Evolutionary conservation across 805 yeast genomes (phyloP).

Genomic region (Starmerella roubikii): DNA sequence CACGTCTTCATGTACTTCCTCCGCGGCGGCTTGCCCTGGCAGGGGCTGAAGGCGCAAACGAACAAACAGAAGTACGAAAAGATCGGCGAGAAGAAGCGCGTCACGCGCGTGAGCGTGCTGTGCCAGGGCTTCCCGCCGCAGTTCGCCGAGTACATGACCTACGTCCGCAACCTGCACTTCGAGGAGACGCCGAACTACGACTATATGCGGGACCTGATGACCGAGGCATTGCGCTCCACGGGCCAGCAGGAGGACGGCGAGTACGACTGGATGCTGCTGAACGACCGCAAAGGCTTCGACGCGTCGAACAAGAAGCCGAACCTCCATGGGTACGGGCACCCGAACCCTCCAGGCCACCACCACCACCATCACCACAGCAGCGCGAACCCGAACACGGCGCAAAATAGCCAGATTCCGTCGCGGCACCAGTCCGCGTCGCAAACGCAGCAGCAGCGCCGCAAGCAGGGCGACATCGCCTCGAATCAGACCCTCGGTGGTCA

Average conservation of each 20-base stretch:
- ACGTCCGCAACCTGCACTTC: slow-evolving; percentile 76
- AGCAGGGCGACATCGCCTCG: neutral
- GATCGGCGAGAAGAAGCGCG: slow-evolving; percentile 90
- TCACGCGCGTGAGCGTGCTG: slow-evolving; percentile 72
- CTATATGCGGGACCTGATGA: slow-evolving; percentile 59
- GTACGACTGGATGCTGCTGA: slow-evolving; percentile 95
- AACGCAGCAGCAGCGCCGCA: too few species aligned
- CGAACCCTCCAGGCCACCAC: slow-evolving; percentile 33
- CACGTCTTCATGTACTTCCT: slow-evolving; percentile 92
- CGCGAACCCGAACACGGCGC: slow-evolving; percentile 11
- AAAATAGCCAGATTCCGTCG: slow-evolving; percentile 6
- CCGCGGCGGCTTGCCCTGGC: slow-evolving; percentile 90
- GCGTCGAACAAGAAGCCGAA: slow-evolving; percentile 83
- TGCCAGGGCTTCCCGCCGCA: slow-evolving; percentile 85
- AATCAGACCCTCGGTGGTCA: slow-evolving; percentile 1
- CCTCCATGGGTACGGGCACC: slow-evolving; percentile 91
- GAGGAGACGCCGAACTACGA: slow-evolving; percentile 94
- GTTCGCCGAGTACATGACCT: slow-evolving; percentile 79
- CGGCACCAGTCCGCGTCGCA: slow-evolving; percentile 7
- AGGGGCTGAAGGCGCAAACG: slow-evolving; percentile 94
- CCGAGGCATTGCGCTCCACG: slow-evolving; percentile 55
- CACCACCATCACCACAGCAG: slow-evolving; percentile 12
- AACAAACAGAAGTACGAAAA: slow-evolving; percentile 95
- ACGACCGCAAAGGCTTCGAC: slow-evolving; percentile 95
- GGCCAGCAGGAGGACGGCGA: slow-evolving; percentile 70